These are phyloP conservation scores for Colletotrichum filicis DNA, from an alignment of 2,329 filamentous ascomycete species.

Conservation along the genomic window DNA sequence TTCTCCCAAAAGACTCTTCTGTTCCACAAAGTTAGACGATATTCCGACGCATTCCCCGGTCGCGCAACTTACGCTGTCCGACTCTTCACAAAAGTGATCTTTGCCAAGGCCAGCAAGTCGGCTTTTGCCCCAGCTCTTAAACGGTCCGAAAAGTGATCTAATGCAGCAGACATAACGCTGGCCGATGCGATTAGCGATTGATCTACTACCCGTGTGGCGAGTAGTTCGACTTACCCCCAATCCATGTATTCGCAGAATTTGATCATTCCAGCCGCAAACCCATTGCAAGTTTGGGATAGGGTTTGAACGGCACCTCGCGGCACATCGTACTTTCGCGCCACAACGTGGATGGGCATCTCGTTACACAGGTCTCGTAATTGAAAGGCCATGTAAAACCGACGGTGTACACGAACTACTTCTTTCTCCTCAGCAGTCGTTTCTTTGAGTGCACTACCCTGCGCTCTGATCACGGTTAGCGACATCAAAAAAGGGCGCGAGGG, in stretches of 20 bases:
- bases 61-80: conserved; percentile 68
- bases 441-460: conserved; percentile 72
- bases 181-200: conserved; percentile 20
- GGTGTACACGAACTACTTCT: conserved; percentile 71
- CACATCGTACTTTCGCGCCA: conserved; percentile 77
- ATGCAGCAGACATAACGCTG: conserved; percentile 74
- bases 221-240: conserved; percentile 65
- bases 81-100: conserved; percentile 81
- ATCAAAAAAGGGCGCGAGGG: background rate
- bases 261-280: conserved; percentile 82
- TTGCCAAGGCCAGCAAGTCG: conserved; percentile 76
- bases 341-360: conserved; percentile 76
- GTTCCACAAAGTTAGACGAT: conserved; percentile 21
- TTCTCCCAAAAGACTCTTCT: conserved; percentile 78
- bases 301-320: conserved; percentile 78
- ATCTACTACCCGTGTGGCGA: background rate
- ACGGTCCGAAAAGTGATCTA: conserved; percentile 81
- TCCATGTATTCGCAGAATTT: conserved; percentile 84
- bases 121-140: conserved; percentile 77
- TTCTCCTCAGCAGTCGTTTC: conserved; percentile 71
- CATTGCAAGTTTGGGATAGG: conserved; percentile 79
- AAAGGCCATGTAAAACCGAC: conserved; percentile 78
- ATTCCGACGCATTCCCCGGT: background rate
- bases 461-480: conserved; percentile 56
- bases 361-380: conserved; percentile 85